Conservation (phyloP, 1,139 yeast species). For the Lodderomyces jiufengensis region DNA sequence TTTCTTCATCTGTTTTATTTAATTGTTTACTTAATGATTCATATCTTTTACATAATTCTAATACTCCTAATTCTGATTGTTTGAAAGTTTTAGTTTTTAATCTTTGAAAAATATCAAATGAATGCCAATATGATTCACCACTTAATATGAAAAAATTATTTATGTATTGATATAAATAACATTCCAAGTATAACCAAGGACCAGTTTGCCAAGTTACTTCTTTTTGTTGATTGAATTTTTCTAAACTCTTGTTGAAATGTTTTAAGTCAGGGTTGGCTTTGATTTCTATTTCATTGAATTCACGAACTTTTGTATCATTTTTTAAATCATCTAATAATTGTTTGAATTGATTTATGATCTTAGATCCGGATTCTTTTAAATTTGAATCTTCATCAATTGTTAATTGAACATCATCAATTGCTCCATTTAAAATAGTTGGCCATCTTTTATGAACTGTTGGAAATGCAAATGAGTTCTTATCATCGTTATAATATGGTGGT, state of each 20-base stretch:
- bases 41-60: slow-evolving; percentile 76
- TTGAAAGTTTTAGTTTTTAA: slow-evolving; percentile 72
- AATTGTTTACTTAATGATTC: slow-evolving; percentile 31
- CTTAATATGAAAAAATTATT: slow-evolving; percentile 39
- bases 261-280: slow-evolving; percentile 40
- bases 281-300: slow-evolving; percentile 43
- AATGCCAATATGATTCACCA: slow-evolving; percentile 40
- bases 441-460: slow-evolving; percentile 78
- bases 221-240: slow-evolving; percentile 21
- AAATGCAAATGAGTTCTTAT: slow-evolving; percentile 74
- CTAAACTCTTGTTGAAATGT: slow-evolving; percentile 49
- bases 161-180: slow-evolving; percentile 72
- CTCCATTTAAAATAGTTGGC: slow-evolving; percentile 76
- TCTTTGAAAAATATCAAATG: slow-evolving; percentile 67
- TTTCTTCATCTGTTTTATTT: slow-evolving; percentile 35
- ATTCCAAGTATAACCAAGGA: slow-evolving; percentile 89
- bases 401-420: slow-evolving; percentile 53
- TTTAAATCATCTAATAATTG: slow-evolving; percentile 35
- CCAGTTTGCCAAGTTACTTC: slow-evolving; percentile 74
- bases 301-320: slow-evolving; percentile 35
- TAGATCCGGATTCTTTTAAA: slow-evolving; percentile 16
- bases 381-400: slow-evolving; percentile 15
- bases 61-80: slow-evolving; percentile 74
- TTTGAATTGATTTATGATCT: slow-evolving; percentile 31
- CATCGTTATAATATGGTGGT: slow-evolving; percentile 58